Evolutionary conservation across 768 basidiomycete species (phyloP).

Genomic region (Naganishia randhawae): DNA sequence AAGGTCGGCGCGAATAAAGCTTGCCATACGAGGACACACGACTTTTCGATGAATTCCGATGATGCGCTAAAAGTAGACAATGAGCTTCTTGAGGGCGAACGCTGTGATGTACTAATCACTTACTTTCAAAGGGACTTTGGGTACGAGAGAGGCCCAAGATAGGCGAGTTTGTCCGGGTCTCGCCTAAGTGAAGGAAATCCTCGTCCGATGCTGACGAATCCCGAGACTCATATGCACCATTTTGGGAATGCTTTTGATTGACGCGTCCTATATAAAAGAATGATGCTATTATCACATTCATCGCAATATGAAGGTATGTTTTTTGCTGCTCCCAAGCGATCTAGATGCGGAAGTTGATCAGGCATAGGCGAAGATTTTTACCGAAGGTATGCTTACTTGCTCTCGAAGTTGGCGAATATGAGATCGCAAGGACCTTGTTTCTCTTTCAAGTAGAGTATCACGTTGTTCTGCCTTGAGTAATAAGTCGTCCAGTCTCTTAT

Average conservation of each 20-base stretch:
- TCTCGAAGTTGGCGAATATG: conserved; percentile 71
- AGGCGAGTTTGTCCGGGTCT: neutral
- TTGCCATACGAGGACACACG: conserved; percentile 2
- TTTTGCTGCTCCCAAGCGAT: conserved; percentile 83
- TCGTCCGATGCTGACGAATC: neutral
- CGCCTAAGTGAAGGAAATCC: too few species aligned
- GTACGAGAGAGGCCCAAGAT: neutral
- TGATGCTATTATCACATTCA: conserved; percentile 73
- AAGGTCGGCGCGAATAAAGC: neutral
- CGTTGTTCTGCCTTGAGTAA: conserved; percentile 60
- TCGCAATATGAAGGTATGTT: conserved; percentile 73
- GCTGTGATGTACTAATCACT: neutral
- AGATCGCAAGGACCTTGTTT: conserved; percentile 65
- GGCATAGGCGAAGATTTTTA: neutral
- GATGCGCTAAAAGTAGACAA: neutral
- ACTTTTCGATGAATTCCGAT: neutral
- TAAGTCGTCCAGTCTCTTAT: conserved; percentile 66
- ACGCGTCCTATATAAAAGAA: neutral
- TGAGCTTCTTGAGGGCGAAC: too few species aligned
- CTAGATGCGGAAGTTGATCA: conserved; percentile 51
- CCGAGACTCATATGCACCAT: neutral
- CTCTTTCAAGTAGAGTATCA: conserved; percentile 63
- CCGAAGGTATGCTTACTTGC: conserved; percentile 59
- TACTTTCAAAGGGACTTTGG: conserved; percentile 2
- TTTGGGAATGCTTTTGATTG: neutral